phyloP scores from a whole-genome alignment of 2,329 filamentous ascomycete genomes.

The Sarocladium oryzae region DNA sequence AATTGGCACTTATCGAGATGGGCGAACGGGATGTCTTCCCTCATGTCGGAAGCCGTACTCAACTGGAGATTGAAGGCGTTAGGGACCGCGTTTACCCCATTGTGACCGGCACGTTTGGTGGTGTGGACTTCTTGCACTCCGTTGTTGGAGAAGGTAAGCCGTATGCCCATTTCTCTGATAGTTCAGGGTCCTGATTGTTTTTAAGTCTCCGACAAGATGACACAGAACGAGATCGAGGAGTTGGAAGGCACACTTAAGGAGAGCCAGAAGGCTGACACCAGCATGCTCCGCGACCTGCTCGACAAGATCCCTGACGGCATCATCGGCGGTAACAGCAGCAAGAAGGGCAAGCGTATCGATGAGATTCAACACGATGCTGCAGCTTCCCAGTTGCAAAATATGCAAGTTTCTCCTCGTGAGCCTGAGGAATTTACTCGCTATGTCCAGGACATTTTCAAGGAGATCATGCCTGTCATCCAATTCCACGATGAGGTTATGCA shows the following conservation, averaged over 20 bases:
- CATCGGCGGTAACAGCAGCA: conserved; percentile 56
- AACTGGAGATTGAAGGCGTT: conserved; percentile 62
- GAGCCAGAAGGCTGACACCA: conserved; percentile 58
- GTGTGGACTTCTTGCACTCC: conserved; percentile 89
- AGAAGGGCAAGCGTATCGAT: conserved; percentile 69
- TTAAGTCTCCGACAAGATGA: conserved; percentile 84
- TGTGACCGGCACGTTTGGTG: conserved; percentile 88
- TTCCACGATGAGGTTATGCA: conserved; percentile 89
- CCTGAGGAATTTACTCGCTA: conserved; percentile 82
- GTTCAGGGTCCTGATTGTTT: no score
- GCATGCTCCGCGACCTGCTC: conserved; percentile 70
- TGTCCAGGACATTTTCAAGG: conserved; percentile 62
- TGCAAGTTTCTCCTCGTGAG: conserved; percentile 67
- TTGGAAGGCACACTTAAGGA: conserved; percentile 76
- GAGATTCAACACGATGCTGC: conserved; percentile 73
- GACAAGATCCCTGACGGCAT: conserved; percentile 76
- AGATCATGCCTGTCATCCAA: conserved; percentile 84
- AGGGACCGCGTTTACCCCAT: conserved; percentile 66
- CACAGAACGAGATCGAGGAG: conserved; percentile 83
- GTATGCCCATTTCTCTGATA: background rate
- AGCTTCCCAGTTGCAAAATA: conserved; percentile 67
- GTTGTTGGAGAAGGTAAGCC: conserved; percentile 61
- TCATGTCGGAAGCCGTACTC: conserved; percentile 73
- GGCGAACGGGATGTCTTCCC: conserved; percentile 79
- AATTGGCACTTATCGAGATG: conserved; percentile 81